Percentiles rank a stretch among this genome's conserved stretches.
Evolutionary conservation across 805 yeast species (phyloP).

Genomic region (Metschnikowia koreensis): DNA sequence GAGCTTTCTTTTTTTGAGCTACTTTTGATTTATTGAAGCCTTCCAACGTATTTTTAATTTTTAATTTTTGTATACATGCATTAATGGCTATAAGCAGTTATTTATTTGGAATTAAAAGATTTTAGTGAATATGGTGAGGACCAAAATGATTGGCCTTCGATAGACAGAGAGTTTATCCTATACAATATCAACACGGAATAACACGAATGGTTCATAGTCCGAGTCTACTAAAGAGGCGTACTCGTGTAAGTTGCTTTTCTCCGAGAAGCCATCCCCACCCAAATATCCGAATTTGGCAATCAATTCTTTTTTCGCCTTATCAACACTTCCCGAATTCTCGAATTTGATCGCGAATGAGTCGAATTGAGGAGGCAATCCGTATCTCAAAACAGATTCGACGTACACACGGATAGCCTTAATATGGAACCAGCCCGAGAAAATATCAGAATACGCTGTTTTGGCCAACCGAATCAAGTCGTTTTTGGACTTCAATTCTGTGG

Average conservation of each 20-base stretch:
- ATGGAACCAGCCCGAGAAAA: constrained; percentile 85
- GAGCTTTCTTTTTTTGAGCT: constrained; percentile 52
- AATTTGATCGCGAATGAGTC: constrained; percentile 50
- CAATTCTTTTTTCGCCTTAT: constrained; percentile 66
- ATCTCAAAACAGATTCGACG: constrained; percentile 91
- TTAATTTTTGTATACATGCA: neutral
- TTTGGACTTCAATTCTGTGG: constrained; percentile 68
- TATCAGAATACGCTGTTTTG: constrained; percentile 85
- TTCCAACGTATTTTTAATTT: neutral
- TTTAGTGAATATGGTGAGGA: neutral
- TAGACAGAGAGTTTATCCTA: constrained; percentile 16
- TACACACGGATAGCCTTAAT: constrained; percentile 82
- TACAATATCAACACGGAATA: constrained; percentile 53
- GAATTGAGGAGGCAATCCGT: constrained; percentile 95
- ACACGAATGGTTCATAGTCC: constrained; percentile 94
- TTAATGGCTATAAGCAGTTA: no score
- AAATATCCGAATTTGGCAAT: constrained; percentile 78
- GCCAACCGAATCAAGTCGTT: constrained; percentile 81
- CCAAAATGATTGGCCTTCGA: neutral
- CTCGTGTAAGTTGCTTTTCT: constrained; percentile 74
- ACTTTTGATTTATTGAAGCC: neutral
- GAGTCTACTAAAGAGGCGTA: constrained; percentile 91
- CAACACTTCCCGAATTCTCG: constrained; percentile 36
- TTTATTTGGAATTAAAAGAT: constrained; percentile 1
- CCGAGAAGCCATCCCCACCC: constrained; percentile 83